phyloP scores from a whole-genome alignment of 83 land plant genomes.

The Diphasiastrum complanatum region DNA sequence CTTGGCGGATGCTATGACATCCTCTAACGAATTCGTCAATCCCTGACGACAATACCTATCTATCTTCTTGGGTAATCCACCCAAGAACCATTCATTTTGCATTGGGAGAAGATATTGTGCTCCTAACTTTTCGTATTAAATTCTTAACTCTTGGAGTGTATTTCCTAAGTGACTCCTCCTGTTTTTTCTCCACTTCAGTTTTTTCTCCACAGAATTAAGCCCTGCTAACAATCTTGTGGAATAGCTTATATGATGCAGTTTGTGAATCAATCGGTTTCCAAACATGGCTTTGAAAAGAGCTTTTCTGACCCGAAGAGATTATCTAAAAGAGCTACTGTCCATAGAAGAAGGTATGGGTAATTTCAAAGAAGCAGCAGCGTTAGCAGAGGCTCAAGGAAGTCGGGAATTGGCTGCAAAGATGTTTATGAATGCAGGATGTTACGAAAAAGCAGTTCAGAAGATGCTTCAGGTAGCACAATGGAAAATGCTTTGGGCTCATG shows the following conservation, averaged over 20 bases:
- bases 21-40: no score
- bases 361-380: conserved; percentile 44
- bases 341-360: conserved; percentile 50
- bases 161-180: no score
- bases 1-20: no score
- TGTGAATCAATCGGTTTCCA: conserved; percentile 39
- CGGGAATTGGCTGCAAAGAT: conserved; percentile 37
- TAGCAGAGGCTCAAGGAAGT: conserved; percentile 39
- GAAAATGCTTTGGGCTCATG: conserved; percentile 38
- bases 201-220: no score
- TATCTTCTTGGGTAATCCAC: no score
- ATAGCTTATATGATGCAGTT: conserved; percentile 64
- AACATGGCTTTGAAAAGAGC: conserved; percentile 29
- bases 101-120: no score
- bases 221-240: no score
- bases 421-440: conserved; percentile 38
- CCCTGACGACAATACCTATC: no score
- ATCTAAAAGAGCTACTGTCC: conserved; percentile 39
- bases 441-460: conserved; percentile 19
- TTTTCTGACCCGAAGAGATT: conserved; percentile 33
- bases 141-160: no score
- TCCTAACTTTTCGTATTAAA: no score
- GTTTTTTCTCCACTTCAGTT: no score
- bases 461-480: conserved; percentile 29
- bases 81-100: no score